Conservation (phyloP, 345 rosid species). For the Gossypium longicalyx region DNA sequence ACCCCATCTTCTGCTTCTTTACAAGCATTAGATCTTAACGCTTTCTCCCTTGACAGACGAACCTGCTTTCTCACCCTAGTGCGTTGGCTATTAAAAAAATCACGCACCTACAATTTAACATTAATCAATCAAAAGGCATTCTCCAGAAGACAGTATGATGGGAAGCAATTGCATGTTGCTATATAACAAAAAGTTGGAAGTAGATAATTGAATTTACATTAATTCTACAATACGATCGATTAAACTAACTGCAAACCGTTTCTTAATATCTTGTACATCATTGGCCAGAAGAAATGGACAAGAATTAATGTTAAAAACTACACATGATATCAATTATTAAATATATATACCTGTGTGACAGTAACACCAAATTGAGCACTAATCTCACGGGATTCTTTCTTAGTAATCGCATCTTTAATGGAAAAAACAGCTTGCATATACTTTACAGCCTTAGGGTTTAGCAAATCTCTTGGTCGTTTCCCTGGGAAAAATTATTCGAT, state of each 20-base stretch:
- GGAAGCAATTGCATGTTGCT: background rate
- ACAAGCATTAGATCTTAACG: conserved; percentile 31
- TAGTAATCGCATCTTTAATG: conserved; percentile 87
- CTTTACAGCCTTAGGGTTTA: conserved; percentile 89
- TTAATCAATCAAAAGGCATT: background rate
- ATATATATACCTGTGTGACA: conserved; percentile 63
- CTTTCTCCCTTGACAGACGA: conserved; percentile 76
- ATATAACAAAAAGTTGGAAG: background rate
- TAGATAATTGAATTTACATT: background rate
- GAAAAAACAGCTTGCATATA: conserved; percentile 89
- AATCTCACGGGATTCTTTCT: conserved; percentile 90
- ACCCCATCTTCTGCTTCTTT: conserved; percentile 27
- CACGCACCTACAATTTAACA: conserved; percentile 60
- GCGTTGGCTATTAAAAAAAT: conserved; percentile 80
- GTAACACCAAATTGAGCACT: conserved; percentile 89
- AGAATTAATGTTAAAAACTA: background rate
- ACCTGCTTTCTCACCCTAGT: conserved; percentile 79
- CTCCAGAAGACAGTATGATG: background rate
- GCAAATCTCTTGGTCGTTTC: conserved; percentile 94
- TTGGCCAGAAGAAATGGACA: background rate
- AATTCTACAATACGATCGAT: background rate
- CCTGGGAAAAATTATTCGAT: conserved; percentile 39
- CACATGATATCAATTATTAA: background rate
- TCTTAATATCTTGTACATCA: background rate
- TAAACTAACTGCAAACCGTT: background rate